Evolutionary conservation across 768 basidiomycete genomes (phyloP), one percentile per base, ranked within the genome.

Genomic region (Brasilioporus rufonigricans): DNA sequence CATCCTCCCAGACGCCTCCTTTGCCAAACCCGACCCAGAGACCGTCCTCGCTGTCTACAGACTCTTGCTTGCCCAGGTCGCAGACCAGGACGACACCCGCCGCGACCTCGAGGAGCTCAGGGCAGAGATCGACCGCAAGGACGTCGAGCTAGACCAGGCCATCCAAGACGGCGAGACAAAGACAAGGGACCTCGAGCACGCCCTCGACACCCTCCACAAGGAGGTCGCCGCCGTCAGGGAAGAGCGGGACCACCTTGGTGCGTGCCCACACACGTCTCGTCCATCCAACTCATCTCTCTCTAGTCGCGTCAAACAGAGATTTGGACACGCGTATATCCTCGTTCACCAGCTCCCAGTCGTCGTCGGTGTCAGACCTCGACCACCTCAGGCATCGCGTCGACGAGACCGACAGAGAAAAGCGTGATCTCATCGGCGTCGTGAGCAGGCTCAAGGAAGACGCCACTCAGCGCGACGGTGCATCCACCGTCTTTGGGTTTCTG

Each of bases 391-490:
- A 72, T 52, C 81, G 83, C 36, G 72, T 88, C 5, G 85, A 91
- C 21, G 89, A 91, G 56, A 80, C 81, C 1, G 92, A 97, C 59
- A 80, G 89, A 50, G 95, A 97, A 76, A 97, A 97, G 72, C 84
- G 93, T 32, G 92, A 95, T 58, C 80, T 97, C 44, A 77, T 95
- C 40, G 83, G 81, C 27, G 88, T 93, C 41, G 83, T 94, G 5
- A 93, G 89, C 68, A 80, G 90, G 50, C 72, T 93, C 58, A 89
- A 92, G 68, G 84, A 90, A 62, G 89, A 94, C 56, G 76, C 79
- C 39, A 65, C 78, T 9, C 83, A 88, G 64, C 82, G 87, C 50
- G 89, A 93, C 57, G 89, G 93, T 93, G 52, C 51, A 79, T 64
- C 7, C 13, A 18, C 13, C 21, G 48, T 44, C 29, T n/a, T 56